Conservation (phyloP, 305 asterid species). For the Solanum hybrid region DNA sequence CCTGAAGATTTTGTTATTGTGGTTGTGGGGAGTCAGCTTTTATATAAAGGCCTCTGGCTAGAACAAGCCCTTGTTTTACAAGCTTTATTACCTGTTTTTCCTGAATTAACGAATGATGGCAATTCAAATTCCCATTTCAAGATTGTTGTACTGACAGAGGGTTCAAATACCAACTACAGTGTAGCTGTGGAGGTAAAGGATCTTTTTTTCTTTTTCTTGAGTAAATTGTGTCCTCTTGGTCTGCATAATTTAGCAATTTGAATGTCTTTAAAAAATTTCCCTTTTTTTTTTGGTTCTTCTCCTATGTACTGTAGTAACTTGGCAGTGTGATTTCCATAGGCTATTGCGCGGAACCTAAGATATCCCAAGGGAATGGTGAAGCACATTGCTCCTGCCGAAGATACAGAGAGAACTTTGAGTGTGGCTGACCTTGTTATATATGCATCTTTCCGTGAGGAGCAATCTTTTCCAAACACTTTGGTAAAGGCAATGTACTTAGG, state of each 20-base stretch:
- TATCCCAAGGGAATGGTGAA: conserved; percentile 68
- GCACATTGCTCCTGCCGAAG: conserved; percentile 40
- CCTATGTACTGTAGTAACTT: background rate
- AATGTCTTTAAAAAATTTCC: background rate
- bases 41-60: conserved; percentile 79
- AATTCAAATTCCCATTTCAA: conserved; percentile 47
- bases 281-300: background rate
- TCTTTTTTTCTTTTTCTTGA: background rate
- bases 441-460: conserved; percentile 80
- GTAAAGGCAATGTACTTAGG: conserved; percentile 78
- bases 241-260: background rate
- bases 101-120: conserved; percentile 26
- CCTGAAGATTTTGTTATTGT: conserved; percentile 50
- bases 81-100: conserved; percentile 55
- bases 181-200: conserved; percentile 58
- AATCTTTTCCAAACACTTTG: conserved; percentile 64
- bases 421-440: conserved; percentile 71
- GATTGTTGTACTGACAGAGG: conserved; percentile 53
- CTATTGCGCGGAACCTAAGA: conserved; percentile 54
- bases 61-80: conserved; percentile 82
- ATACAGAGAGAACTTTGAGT: conserved; percentile 31
- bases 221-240: background rate
- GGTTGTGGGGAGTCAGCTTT: conserved; percentile 66
- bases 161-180: conserved; percentile 55
- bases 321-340: conserved; percentile 29